A percentile compares a stretch with the other conserved stretches of the same genome.
Evolutionary conservation across 805 yeast genomes (phyloP).

Genomic region (Teunomyces tritomae): DNA sequence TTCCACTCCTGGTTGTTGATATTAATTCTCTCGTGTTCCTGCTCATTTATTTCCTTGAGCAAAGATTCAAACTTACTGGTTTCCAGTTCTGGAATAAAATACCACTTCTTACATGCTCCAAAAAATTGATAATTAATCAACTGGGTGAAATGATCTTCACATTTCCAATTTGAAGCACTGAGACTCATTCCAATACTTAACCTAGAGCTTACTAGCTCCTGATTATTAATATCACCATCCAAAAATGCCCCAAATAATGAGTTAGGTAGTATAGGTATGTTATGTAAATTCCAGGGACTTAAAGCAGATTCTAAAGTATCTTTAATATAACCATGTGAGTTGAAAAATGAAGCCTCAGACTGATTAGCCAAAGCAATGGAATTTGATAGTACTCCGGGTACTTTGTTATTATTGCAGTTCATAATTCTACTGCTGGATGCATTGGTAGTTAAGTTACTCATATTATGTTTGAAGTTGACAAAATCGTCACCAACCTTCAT

Average conservation of each 20-base stretch:
- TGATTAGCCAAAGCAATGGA: neutral
- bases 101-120: constrained; percentile 61
- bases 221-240: constrained; percentile 43
- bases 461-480: constrained; percentile 21
- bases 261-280: constrained; percentile 48
- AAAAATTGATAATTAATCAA: constrained; percentile 50
- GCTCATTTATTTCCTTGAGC: constrained; percentile 15
- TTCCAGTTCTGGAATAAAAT: constrained; percentile 57
- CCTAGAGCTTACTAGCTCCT: constrained; percentile 42
- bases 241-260: constrained; percentile 46
- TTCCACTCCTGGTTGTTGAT: constrained; percentile 17
- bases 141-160: constrained; percentile 61
- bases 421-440: constrained; percentile 10
- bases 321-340: constrained; percentile 18
- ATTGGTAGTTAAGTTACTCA: constrained; percentile 18
- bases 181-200: constrained; percentile 52
- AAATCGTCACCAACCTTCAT: constrained; percentile 27
- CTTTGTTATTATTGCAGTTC: constrained; percentile 3
- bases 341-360: constrained; percentile 15
- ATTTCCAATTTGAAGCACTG: constrained; percentile 54
- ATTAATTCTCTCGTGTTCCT: constrained; percentile 7
- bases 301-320: constrained; percentile 20
- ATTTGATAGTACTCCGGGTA: neutral
- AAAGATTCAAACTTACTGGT: constrained; percentile 50
- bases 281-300: constrained; percentile 58